Evolutionary conservation across 192 early-diverging fungal genomes (phyloP).

Genomic region (Lobosporangium transversale): DNA sequence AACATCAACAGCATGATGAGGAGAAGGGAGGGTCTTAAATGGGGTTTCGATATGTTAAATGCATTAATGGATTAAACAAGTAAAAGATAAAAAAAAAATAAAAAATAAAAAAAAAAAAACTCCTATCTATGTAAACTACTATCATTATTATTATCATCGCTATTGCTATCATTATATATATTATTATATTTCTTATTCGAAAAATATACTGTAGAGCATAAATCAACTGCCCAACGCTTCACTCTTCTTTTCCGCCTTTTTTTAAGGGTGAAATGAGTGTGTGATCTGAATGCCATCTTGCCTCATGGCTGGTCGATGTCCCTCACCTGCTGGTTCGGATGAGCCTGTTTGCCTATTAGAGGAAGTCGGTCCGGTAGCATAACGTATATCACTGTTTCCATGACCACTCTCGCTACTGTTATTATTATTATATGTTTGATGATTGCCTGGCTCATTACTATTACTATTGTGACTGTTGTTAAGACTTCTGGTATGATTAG

Average conservation of each 20-base stretch:
- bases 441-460: not conserved
- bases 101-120: too few relatives aligned
- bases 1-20: not conserved
- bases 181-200: too few relatives aligned
- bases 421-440: not conserved
- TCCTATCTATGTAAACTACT: too few relatives aligned
- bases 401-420: not conserved
- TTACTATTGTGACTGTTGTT: conserved; percentile 3
- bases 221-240: too few relatives aligned
- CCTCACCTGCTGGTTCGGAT: too few relatives aligned
- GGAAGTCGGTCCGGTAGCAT: not conserved
- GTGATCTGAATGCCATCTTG: not conserved
- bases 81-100: too few relatives aligned
- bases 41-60: not conserved
- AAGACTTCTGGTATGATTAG: conserved; percentile 14
- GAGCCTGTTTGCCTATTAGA: not conserved
- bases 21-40: not conserved
- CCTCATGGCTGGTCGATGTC: too few relatives aligned
- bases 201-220: too few relatives aligned
- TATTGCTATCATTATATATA: too few relatives aligned
- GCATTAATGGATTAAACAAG: too few relatives aligned
- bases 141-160: too few relatives aligned
- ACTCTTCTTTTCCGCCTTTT: too few relatives aligned
- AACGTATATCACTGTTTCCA: not conserved
- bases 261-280: not conserved